Evolutionary conservation across 148 eudicot genomes (phyloP), one percentile per base, ranked within the genome.

Genomic region (Rhododendron molle): DNA sequence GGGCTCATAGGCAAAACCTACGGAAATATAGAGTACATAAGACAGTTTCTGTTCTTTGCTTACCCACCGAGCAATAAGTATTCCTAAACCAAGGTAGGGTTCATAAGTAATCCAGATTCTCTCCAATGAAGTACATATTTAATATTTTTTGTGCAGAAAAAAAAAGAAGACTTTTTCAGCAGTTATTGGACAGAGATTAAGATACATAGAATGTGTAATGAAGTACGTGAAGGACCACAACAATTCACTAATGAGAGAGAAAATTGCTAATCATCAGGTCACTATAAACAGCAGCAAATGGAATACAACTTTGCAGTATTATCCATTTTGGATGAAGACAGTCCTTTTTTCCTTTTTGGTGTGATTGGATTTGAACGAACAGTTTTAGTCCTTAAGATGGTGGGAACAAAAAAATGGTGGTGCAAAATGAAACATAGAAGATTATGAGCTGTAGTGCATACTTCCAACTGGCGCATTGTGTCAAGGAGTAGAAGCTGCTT

Each of bases 391-490:
- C 43, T 20, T 40, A 18, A 40, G 80, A 36, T 43, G 26, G 23
- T 10, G 7, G 18, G 44, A 38, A 76, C 7, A 76, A 4, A 6
- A 34, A 69, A 69, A 13, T 34, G 32, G 30, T 26, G 34, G 32
- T 67, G 34, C 73, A 26, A 62, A 67, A 67, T 23, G 73, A 67
- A 67, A 67, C 77, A 12, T 32, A 72, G 20, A 72, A 72, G 77
- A 5, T 13, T 72, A 72, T 10, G 49, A 76, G 23, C 4, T 76
- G 28, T 50, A 5, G n/a, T 30, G 20, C 47, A 12, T 94, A 95
- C 98, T 96, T 95, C 98, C 87, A 95, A 90, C 54, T 91, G 96
- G 26, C 98, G 89, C 87, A 94, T 83, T 4, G 92, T 89, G 87
- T 95, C 98, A 50, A 88, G 86, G 28, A 95, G 92, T 81, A 90